A percentile compares a stretch with the other conserved stretches of the same genome.
phyloP scores from a whole-genome alignment of 192 early-diverging fungal genomes.

The Chytriomyces confervae region DNA sequence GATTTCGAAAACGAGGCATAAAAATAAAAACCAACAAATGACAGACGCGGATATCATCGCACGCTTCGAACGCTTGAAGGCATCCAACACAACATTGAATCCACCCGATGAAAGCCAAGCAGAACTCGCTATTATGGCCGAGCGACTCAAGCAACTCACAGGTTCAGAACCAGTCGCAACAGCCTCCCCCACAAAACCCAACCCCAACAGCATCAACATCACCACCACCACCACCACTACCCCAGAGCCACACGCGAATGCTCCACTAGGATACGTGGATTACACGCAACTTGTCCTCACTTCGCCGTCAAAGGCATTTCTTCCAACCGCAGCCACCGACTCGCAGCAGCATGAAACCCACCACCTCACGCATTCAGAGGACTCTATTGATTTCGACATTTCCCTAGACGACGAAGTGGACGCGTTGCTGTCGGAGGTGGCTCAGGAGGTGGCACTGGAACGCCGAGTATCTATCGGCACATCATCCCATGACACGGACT shows the following conservation, averaged over 20 bases:
- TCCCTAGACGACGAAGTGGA: slow-evolving; percentile 21
- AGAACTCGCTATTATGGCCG: not conserved
- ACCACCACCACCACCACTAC: not conserved
- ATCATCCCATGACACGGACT: not conserved
- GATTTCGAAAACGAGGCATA: not conserved
- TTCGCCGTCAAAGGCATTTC: slow-evolving; percentile 27
- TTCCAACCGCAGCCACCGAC: not conserved
- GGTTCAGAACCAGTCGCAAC: not conserved
- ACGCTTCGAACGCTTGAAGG: not conserved
- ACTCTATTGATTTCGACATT: not conserved
- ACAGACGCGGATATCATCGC: not conserved
- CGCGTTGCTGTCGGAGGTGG: slow-evolving; percentile 28
- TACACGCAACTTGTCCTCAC: slow-evolving; percentile 49
- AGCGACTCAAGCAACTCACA: not conserved
- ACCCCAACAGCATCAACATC: not conserved
- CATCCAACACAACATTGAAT: no score
- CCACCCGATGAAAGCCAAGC: no score
- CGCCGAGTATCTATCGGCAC: not conserved
- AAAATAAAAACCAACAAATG: not conserved
- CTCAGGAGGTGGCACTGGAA: slow-evolving; percentile 40
- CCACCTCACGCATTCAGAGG: not conserved
- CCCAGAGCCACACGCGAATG: not conserved
- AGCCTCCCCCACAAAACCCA: not conserved
- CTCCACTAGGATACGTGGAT: slow-evolving; percentile 34
- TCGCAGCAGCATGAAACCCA: not conserved